Percentiles rank a stretch among this genome's conserved stretches.
Conservation (phyloP, 208 protist genomes). For the Polymyxa betae region DNA sequence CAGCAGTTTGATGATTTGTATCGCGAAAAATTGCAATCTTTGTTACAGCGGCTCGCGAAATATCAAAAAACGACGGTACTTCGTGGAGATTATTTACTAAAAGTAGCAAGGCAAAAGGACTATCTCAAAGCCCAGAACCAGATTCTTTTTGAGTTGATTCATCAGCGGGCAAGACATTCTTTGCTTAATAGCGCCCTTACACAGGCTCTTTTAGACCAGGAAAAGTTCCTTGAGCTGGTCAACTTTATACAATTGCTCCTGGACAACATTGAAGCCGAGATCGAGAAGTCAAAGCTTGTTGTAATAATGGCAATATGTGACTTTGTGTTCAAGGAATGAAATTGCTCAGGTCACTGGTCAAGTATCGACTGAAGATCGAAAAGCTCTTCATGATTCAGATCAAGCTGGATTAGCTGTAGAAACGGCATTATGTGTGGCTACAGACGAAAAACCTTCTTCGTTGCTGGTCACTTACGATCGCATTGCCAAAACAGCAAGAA, state of each 20-base stretch:
- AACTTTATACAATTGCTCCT: not conserved
- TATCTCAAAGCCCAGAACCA: not conserved
- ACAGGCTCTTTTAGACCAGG: not conserved
- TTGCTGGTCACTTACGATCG: constrained; percentile 16
- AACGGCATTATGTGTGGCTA: not conserved
- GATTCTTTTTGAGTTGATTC: not conserved
- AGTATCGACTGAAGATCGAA: not conserved
- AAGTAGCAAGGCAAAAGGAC: not conserved
- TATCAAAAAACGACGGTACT: constrained; percentile 19
- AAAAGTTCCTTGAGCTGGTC: not conserved
- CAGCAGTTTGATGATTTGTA: not conserved
- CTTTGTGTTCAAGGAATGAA: not conserved
- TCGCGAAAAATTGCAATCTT: not conserved
- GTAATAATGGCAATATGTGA: not conserved
- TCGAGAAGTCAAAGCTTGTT: not conserved
- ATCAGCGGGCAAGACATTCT: constrained; percentile 6
- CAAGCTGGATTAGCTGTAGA: not conserved
- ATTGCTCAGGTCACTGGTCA: not conserved
- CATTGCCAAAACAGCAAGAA: not conserved
- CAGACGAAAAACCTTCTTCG: not conserved
- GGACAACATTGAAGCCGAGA: not conserved
- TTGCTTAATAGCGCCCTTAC: not conserved
- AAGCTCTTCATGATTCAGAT: not conserved
- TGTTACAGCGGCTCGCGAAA: constrained; percentile 11
- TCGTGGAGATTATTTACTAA: constrained; percentile 36